Evolutionary conservation across 2,329 filamentous ascomycete species (phyloP).

Genomic region (Davidsoniella virescens): DNA sequence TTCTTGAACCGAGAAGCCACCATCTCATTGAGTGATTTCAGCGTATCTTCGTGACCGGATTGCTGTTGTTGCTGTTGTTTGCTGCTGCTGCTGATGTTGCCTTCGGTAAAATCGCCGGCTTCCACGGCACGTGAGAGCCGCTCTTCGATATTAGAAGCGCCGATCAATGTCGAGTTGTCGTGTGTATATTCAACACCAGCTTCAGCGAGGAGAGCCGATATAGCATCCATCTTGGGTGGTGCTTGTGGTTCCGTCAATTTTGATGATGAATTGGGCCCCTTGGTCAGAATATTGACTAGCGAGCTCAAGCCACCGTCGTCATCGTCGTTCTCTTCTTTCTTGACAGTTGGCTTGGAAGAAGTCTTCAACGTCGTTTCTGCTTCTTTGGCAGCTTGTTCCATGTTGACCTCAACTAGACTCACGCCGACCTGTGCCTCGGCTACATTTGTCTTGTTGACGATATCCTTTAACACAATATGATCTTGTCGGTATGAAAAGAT

Average conservation of each 20-base stretch:
- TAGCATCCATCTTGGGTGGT: slow-evolving; percentile 45
- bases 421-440: slow-evolving; percentile 83
- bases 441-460: slow-evolving; percentile 96
- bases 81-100: slow-evolving; percentile 23
- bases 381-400: slow-evolving; percentile 42
- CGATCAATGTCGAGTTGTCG: slow-evolving; percentile 89
- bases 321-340: slow-evolving; percentile 44
- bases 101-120: slow-evolving; percentile 28
- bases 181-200: slow-evolving; percentile 92
- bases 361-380: slow-evolving; percentile 29
- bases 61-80: slow-evolving; percentile 22
- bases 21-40: slow-evolving; percentile 12
- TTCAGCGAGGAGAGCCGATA: slow-evolving; percentile 75
- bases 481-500: slow-evolving; percentile 69
- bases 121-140: slow-evolving; percentile 64
- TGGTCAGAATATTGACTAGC: slow-evolving; percentile 9
- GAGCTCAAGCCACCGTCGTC: slow-evolving; percentile 31
- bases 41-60: slow-evolving; percentile 15
- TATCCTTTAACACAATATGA: slow-evolving; percentile 73
- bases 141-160: slow-evolving; percentile 80
- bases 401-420: slow-evolving; percentile 58
- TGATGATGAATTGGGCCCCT: too few species aligned
- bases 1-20: slow-evolving; percentile 19
- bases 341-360: slow-evolving; percentile 10
- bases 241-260: slow-evolving; percentile 24